Percentiles rank a stretch among this genome's conserved stretches.
Evolutionary conservation across 805 yeast genomes (phyloP).

Genomic region (Nematodospora valgi): DNA sequence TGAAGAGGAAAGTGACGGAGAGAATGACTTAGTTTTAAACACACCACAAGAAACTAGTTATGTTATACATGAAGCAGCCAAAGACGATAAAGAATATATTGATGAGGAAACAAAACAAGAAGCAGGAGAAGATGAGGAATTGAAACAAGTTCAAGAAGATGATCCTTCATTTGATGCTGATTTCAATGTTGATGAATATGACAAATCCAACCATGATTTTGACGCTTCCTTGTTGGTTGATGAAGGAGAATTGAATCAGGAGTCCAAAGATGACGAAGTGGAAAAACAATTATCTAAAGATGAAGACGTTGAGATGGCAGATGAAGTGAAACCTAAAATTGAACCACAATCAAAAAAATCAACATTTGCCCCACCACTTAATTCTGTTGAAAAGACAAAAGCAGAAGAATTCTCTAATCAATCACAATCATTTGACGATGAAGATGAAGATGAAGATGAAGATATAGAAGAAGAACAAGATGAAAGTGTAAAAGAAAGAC

Average conservation of each 20-base stretch:
- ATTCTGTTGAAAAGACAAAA: not conserved
- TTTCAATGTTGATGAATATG: slow-evolving; percentile 8
- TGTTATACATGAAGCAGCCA: slow-evolving; percentile 1
- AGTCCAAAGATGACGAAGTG: slow-evolving; percentile 5
- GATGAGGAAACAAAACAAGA: slow-evolving; percentile 6
- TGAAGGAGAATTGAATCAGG: slow-evolving; percentile 8
- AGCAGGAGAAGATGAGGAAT: slow-evolving; percentile 7
- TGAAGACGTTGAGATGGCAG: slow-evolving; percentile 4
- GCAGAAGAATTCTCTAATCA: too few species aligned
- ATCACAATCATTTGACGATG: slow-evolving; percentile 1
- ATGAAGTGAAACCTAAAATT: slow-evolving; percentile 1
- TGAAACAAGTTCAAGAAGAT: slow-evolving; percentile 6
- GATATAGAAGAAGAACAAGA: slow-evolving; percentile 11
- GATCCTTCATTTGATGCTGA: slow-evolving; percentile 16
- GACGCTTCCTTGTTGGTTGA: slow-evolving; percentile 7
- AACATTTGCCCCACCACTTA: not conserved
- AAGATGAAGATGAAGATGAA: slow-evolving; percentile 8
- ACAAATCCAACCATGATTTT: slow-evolving; percentile 9
- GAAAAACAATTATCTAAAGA: slow-evolving; percentile 1
- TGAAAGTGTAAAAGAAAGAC: slow-evolving; percentile 15
- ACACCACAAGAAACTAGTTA: not conserved
- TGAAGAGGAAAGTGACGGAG: not conserved
- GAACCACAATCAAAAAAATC: not conserved
- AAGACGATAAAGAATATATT: not conserved
- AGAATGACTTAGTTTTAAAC: too few species aligned